Base-by-base conservation (phyloP, 345 rosid species). In the Lumnitzera littorea region DNA sequence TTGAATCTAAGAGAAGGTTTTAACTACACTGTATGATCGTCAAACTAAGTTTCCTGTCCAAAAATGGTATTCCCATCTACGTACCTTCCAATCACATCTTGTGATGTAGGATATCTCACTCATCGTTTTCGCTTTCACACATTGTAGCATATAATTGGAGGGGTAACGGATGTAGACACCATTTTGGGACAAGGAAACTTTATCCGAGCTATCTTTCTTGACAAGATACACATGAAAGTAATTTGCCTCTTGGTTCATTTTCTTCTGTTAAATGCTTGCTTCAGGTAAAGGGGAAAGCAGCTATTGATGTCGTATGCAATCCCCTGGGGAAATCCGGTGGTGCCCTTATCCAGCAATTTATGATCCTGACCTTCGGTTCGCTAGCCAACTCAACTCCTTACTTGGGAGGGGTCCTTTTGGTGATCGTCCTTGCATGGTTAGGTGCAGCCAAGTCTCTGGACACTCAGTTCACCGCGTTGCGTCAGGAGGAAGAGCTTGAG, bases 241-340 rank as follows among this genome's bases (percentile, higher is more conserved):
- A 36, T 36, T 36, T 36, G 43, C 43, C 43, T 36, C 43, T 62
- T 27, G 65, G 50, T 31, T 53, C 24, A 12, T 16, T 10, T 15
- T 50, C 20, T 31, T 65, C 31, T 27, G 4, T 62, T 46, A 36
- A 68, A 62, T 70, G 47, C 52, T 41, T 62, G 61, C 36, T 68
- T 62, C 55, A 92, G 96, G 94, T 89, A 59, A 94, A 94, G 78
- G 99, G 99, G 46, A 91, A 91, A 80, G 94, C 98, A 27, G 98
- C 98, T 49, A 91, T 91, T 29, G 98, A 88, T 55, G 98, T 91
- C 1, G 98, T 91, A 15, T 91, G 98, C 78, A 91, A 88, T 49
- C 98, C 98, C 0, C 66, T 91, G 66, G 98, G 98, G 67, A 91
- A 91, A 68, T 91, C 98, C 2, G 94, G 98, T 17, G 98, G 98